These are phyloP conservation scores for Cercophora newfieldiana DNA, from an alignment of 495 filamentous ascomycete species.

Conservation along the genomic window DNA sequence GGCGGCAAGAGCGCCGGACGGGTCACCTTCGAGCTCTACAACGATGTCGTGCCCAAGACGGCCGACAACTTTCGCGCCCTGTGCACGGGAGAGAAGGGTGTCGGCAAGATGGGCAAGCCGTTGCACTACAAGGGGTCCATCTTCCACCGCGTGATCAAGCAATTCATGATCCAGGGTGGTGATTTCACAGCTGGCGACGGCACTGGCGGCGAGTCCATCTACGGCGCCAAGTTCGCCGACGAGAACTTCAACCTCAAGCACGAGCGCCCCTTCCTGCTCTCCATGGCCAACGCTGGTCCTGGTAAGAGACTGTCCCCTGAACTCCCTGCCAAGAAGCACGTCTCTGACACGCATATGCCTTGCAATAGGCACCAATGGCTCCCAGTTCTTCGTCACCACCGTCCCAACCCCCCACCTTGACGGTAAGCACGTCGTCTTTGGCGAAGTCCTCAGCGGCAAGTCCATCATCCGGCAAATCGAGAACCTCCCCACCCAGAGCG, in stretches of 20 bases:
- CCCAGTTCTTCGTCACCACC: conserved; percentile 98
- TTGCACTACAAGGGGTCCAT: conserved; percentile 85
- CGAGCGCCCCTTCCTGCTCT: conserved; percentile 89
- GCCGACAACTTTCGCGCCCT: conserved; percentile 94
- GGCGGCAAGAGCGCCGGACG: conserved; percentile 69
- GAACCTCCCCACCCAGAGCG: conserved; percentile 73
- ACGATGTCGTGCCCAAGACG: conserved; percentile 92
- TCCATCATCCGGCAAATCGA: conserved; percentile 88
- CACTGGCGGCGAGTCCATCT: conserved; percentile 96
- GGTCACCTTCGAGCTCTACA: conserved; percentile 80
- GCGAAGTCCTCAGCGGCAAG: conserved; percentile 91
- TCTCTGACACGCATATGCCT: not conserved
- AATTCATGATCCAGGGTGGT: conserved; percentile 99
- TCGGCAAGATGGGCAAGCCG: conserved; percentile 79
- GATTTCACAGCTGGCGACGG: conserved; percentile 96
- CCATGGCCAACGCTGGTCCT: conserved; percentile 97
- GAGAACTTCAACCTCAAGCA: conserved; percentile 96
- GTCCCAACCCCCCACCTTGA: conserved; percentile 92
- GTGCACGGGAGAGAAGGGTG: conserved; percentile 88
- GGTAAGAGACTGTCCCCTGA: conserved; percentile 50
- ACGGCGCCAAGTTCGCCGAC: conserved; percentile 96
- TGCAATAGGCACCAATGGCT: conserved; percentile 77
- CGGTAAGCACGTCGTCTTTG: conserved; percentile 97
- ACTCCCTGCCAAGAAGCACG: not conserved
- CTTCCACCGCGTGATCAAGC: conserved; percentile 97